A percentile compares a stretch with the other conserved stretches of the same genome.
Conservation (phyloP, 768 basidiomycete species). For the Pleurotus djamor region DNA sequence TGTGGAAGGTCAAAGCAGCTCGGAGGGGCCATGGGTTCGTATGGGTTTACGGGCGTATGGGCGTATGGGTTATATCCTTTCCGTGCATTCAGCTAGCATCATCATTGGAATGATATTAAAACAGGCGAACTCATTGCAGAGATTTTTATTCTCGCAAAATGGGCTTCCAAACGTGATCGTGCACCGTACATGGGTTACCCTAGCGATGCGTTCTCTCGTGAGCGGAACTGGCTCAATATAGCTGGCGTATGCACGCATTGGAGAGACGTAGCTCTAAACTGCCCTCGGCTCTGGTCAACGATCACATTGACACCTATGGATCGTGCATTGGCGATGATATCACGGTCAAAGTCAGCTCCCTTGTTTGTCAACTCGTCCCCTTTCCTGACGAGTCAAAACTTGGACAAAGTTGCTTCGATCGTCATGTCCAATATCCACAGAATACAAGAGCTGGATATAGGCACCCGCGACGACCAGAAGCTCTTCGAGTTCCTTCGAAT, state of each 20-base stretch:
- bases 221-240: not conserved
- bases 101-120: too few species aligned
- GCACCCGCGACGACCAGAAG: too few species aligned
- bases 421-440: not conserved
- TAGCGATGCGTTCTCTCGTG: not conserved
- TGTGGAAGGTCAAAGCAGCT: too few species aligned
- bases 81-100: too few species aligned
- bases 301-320: not conserved
- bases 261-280: not conserved
- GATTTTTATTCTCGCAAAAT: not conserved
- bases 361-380: not conserved
- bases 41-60: too few species aligned
- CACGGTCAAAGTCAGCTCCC: not conserved
- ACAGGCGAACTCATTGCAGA: not conserved
- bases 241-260: not conserved
- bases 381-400: not conserved
- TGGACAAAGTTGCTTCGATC: not conserved
- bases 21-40: too few species aligned
- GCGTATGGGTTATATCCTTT: too few species aligned
- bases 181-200: too few species aligned
- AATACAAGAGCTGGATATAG: not conserved
- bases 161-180: not conserved
- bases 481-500: too few species aligned
- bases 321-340: not conserved
- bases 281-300: not conserved